Evolutionary conservation across 1,284 basidiomycete genomes (phyloP).

Genomic region (Pascua sp.): DNA sequence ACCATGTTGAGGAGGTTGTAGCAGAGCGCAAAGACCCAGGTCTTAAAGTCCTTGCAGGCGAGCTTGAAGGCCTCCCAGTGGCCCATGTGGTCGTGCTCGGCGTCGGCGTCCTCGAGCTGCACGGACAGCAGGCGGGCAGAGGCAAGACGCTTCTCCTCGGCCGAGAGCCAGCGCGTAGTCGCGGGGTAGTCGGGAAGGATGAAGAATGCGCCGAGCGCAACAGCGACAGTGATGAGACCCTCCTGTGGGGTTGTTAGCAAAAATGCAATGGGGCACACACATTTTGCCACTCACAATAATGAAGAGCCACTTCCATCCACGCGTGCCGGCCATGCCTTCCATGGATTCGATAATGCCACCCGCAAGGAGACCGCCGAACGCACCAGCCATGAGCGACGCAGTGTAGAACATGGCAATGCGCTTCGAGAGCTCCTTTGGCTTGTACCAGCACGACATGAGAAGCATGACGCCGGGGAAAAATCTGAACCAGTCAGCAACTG

Average conservation of each 20-base stretch:
- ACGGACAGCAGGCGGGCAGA: conserved; percentile 23
- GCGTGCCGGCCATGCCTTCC: conserved; percentile 25
- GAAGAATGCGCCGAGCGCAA: conserved; percentile 40
- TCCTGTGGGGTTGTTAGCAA: conserved; percentile 22
- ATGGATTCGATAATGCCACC: conserved; percentile 38
- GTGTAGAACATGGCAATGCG: conserved; percentile 24
- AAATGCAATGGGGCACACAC: conserved; percentile 46
- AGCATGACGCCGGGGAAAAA: conserved; percentile 46
- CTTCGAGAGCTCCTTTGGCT: conserved; percentile 44
- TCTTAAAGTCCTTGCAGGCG: conserved; percentile 35
- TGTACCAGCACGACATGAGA: conserved; percentile 43
- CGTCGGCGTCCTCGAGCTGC: conserved; percentile 21
- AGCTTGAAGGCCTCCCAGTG: conserved; percentile 27
- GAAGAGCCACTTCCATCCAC: conserved; percentile 47
- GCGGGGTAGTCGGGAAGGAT: conserved; percentile 46
- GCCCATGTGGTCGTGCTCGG: conserved; percentile 20
- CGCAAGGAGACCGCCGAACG: conserved; percentile 44
- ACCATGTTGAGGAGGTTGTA: conserved; percentile 44
- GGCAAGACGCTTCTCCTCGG: conserved; percentile 31
- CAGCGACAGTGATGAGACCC: conserved; percentile 38
- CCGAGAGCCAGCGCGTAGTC: conserved; percentile 41
- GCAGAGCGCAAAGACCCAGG: conserved; percentile 27
- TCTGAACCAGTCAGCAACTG: conserved; percentile 35
- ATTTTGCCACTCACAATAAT: conserved; percentile 26
- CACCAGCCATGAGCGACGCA: conserved; percentile 30